phyloP scores from a whole-genome alignment of 2,329 filamentous ascomycete species.

The Beauveria bassiana region DNA sequence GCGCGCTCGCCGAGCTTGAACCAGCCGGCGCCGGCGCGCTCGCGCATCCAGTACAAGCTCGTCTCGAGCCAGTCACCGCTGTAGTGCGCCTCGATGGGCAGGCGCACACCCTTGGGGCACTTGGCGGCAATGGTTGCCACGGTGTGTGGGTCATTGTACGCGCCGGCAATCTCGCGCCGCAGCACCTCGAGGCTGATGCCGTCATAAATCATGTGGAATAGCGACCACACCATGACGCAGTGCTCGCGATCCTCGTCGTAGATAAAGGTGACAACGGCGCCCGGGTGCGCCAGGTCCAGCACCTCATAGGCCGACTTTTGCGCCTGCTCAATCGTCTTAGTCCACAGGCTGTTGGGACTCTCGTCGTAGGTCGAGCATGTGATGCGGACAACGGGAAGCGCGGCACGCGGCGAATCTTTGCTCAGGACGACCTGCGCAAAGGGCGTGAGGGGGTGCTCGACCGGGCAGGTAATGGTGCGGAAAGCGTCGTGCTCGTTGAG shows the following conservation, averaged over 20 bases:
- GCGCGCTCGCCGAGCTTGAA: neutral
- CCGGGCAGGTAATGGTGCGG: constrained; percentile 11
- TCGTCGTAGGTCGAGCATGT: constrained; percentile 10
- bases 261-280: constrained; percentile 7
- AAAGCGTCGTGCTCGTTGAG: constrained; percentile 12
- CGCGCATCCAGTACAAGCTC: constrained; percentile 13
- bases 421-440: constrained; percentile 12
- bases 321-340: constrained; percentile 1
- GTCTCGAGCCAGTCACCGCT: constrained; percentile 13
- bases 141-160: constrained; percentile 7
- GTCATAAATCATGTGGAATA: constrained; percentile 26
- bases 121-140: neutral
- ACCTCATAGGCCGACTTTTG: constrained; percentile 9
- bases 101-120: constrained; percentile 5
- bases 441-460: constrained; percentile 12
- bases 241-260: constrained; percentile 6
- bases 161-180: constrained; percentile 8
- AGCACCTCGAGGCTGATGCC: constrained; percentile 10
- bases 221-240: constrained; percentile 22
- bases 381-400: constrained; percentile 3
- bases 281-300: constrained; percentile 5
- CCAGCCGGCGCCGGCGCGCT: neutral
- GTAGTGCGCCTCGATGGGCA: constrained; percentile 11
- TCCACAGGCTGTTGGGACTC: constrained; percentile 7
- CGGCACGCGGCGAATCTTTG: neutral